Evolutionary conservation across 2,329 filamentous ascomycete species (phyloP), one percentile per base, ranked within the genome.

Genomic region (Aspergillus sp.): DNA sequence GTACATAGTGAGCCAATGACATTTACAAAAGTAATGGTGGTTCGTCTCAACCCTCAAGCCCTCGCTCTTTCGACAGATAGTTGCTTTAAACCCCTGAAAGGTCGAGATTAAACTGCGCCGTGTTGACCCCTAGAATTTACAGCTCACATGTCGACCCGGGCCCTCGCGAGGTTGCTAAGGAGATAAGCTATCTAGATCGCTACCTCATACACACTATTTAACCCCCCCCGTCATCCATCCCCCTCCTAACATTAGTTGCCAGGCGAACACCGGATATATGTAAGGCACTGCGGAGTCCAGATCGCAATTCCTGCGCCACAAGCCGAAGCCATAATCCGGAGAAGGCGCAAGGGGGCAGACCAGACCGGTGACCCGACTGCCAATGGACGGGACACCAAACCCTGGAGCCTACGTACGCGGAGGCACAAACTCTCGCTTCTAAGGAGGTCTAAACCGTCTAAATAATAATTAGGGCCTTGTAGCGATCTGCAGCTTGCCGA

Each of bases 211-310:
- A 3, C 9, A 11, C 27, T 31, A 31, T 31, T 31, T 8, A 46
- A 31, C 14, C 8, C 14, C 14, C 19, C 9, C 21, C 17, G 5
- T 37, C 23, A 23, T 17, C 11, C 27, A 31, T 11, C 7, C 14
- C 49, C 37, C 49, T 52, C 39, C 37, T 43, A 44, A 52, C 37
- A 43, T 43, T n/a, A 44, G 49, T 52, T 44, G 49, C 49, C 39
- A 21, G 37, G 49, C 15, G 23, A 52, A 52, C 39, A 27, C 17
- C 17, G 25, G 35, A 43, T 21, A 39, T 41, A 52, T 43, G 39
- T 31, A 52, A 52, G 49, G 49, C 23, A 25, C 14, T 39, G 17
- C 33, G 23, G 19, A 52, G 25, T 11, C 21, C 39, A 35, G n/a
- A 46, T 31, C 8, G 25, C 15, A 27, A 46, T n/a, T 21, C 12